Evolutionary conservation across 768 basidiomycete genomes (phyloP), one percentile per base, ranked within the genome.

Genomic region (Calocybe gangraenosa): DNA sequence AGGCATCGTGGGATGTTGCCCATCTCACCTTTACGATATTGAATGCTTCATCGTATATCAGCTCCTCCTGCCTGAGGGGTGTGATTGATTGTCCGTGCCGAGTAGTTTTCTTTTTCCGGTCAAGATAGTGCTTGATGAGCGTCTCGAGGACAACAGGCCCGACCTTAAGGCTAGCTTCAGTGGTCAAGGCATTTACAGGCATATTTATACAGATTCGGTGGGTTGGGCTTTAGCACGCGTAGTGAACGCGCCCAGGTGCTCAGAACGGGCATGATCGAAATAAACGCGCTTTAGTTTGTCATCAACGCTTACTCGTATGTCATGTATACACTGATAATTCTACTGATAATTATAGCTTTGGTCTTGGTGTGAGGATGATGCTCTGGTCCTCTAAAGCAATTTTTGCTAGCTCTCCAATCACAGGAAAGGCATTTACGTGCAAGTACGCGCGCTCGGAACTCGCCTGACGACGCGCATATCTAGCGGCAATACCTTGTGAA

Each of bases 401-500:
- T 56, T 66, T 78, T 7, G 91, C 87, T 30, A 91, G 56, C 17
- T 65, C 63, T 22, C 89, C 91, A 37, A 87, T 65, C 18, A 79
- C 49, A 11, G 77, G 81, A 63, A 88, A 89, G 7, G 70, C 56
- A 18, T 53, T 45, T 0, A 54, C 61, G 47, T 78, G 66, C 7
- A 67, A 44, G 34, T 62, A 67, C 6, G 92, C 92, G 34, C 70
- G 68, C 61, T 92, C 91, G 0, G 92, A 94, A 59, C 88, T 93
- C 3, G 92, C 92, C 63, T 96, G 92, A 15, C 89, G 79, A 19
- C 84, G 74, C 1, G 91, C 90, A 42, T 79, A 80, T 35, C 92
- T 78, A 22, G 92, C 92, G 1, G 92, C 88, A 51, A 96, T 92
- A 3, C 92, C 92, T 65, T 96, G 92, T 1, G 80, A 69, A 53